Base-by-base conservation (phyloP, 2,329 filamentous ascomycete genomes). In the Talaromyces sp. region DNA sequence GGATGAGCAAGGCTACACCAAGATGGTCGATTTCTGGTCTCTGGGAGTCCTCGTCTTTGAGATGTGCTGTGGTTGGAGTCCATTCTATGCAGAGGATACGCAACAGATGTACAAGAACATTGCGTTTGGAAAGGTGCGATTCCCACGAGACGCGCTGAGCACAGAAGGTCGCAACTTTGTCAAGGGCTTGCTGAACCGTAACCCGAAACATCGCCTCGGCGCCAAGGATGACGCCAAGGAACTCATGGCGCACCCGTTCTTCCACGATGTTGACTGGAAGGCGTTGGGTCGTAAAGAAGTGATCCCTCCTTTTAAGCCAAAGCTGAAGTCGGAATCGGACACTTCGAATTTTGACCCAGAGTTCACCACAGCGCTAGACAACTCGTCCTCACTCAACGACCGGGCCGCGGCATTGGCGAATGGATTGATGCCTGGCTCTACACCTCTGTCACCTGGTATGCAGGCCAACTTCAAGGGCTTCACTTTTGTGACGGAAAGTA, bases 101-200 rank as follows among this genome's bases (percentile, higher is more conserved):
- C 95, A 99, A 77, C 95, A 99, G 76, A 99, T 99, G 95, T 99
- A 99, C 82, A 99, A 99, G 82, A 99, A 99, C 80, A 99, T 99
- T 73, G 95, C 95, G 0, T 99, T 99, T 72, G 95, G 95, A 73
- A 99, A 99, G 75, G 95, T 99, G 62, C 85, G 95, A 64, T 99
- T 99, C 75, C 95, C 95, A 8, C 86, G 93, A 66, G 95, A 99
- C 75, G 96, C 95, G 1, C 81, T 99, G 33, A 97, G 92, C 64
- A 89, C 92, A 47, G 95, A 99, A 76, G 95, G 95, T 62, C 87
- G 95, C 62, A 98, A 96, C 77, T 99, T 99, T 71, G 95, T 99
- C 72, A 99, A 99, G 81, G 95, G 95, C 22, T 80, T 99, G 64
- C 85, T 99, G 60, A 99, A 99, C 80, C 88, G 95, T 72, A 99